phyloP scores from a whole-genome alignment of 148 eudicot genomes.

The Dianthus caryophyllus region DNA sequence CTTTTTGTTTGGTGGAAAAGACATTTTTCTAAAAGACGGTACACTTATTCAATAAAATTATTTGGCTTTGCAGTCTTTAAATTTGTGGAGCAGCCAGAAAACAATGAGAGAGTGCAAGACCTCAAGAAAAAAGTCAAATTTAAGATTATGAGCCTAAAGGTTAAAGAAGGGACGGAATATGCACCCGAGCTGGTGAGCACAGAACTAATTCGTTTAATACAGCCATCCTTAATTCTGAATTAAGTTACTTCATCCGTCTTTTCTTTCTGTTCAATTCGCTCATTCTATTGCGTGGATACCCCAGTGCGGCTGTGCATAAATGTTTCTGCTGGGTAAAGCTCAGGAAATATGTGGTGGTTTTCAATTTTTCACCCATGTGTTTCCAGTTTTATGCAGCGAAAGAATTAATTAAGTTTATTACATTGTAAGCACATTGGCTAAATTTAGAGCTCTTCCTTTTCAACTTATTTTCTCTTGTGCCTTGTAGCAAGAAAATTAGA shows the following conservation, averaged over 20 bases:
- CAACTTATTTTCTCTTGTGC: background rate
- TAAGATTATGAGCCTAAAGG: constrained; percentile 94
- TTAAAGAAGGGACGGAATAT: constrained; percentile 71
- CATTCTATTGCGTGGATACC: background rate
- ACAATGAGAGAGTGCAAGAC: constrained; percentile 69
- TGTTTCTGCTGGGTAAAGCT: background rate
- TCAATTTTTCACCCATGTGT: background rate
- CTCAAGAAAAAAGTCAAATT: constrained; percentile 75
- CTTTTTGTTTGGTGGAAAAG: background rate
- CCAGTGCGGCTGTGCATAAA: background rate
- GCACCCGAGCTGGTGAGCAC: constrained; percentile 74
- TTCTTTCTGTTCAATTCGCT: background rate
- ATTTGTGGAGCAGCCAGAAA: constrained; percentile 96
- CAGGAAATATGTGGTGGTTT: background rate
- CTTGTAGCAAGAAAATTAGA: background rate
- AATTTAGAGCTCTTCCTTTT: background rate
- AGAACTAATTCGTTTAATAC: background rate
- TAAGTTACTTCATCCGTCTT: background rate
- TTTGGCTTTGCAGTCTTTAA: constrained; percentile 60
- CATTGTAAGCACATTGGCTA: background rate
- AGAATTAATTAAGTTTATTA: background rate
- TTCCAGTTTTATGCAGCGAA: background rate
- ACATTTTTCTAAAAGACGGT: background rate
- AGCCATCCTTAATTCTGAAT: background rate
- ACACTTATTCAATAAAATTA: background rate